phyloP scores from a whole-genome alignment of 345 rosid genomes.

The Trapa incisa region DNA sequence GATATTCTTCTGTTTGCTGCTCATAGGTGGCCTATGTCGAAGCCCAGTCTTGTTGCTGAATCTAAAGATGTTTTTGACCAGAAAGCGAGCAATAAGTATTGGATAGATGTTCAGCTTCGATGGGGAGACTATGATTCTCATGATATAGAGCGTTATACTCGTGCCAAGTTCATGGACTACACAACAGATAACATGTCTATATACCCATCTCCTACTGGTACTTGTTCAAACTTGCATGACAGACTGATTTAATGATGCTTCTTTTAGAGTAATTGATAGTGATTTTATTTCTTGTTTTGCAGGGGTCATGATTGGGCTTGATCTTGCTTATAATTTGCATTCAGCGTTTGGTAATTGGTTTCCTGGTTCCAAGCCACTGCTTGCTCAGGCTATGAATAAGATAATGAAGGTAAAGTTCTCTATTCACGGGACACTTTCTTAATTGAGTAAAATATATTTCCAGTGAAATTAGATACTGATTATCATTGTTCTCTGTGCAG shows the following conservation, averaged over 20 bases:
- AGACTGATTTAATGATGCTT: not conserved
- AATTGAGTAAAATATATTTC: not conserved
- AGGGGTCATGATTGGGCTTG: slow-evolving; percentile 96
- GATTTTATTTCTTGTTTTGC: slow-evolving; percentile 4
- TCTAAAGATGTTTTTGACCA: slow-evolving; percentile 98
- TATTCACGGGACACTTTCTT: not conserved
- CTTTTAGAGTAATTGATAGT: not conserved
- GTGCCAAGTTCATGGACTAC: slow-evolving; percentile 99
- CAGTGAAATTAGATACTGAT: not conserved
- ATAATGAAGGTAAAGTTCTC: slow-evolving; percentile 77
- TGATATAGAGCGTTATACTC: slow-evolving; percentile 91
- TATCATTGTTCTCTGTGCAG: slow-evolving; percentile 28
- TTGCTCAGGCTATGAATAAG: slow-evolving; percentile 99
- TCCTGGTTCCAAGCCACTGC: slow-evolving; percentile 93
- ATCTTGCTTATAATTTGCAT: slow-evolving; percentile 94
- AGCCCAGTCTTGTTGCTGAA: slow-evolving; percentile 98
- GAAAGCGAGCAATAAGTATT: slow-evolving; percentile 92
- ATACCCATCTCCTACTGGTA: slow-evolving; percentile 99
- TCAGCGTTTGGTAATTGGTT: slow-evolving; percentile 99
- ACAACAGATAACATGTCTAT: slow-evolving; percentile 98
- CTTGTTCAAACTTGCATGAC: not conserved
- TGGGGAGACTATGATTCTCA: slow-evolving; percentile 99
- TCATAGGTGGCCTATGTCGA: slow-evolving; percentile 99
- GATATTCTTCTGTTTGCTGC: slow-evolving; percentile 98
- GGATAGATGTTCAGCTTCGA: slow-evolving; percentile 97